Evolutionary conservation across 306 rosid species (phyloP), one percentile per base, ranked within the genome.

Genomic region (Cucumis melo): DNA sequence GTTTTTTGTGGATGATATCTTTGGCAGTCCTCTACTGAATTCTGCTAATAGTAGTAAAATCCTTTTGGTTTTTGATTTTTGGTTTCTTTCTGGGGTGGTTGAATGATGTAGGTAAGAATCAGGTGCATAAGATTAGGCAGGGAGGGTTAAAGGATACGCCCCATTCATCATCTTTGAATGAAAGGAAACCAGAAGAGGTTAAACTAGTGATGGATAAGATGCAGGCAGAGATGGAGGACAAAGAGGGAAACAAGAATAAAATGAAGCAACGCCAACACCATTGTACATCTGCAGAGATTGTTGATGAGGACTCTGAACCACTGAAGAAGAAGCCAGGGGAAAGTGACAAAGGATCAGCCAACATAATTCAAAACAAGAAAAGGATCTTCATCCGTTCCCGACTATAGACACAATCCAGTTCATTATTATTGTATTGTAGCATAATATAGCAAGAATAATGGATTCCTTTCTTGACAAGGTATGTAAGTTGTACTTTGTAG

Each of bases 371-470:
- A 79, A 84, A 82, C 42, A 82, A 78, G 80, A 89, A 87, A 80
- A 88, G 79, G 78, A 80, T 88, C 19, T 91, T 93, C 82, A 87
- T 91, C 75, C 85, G 93, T 13, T 91, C 98, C 36, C 86, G 93
- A 27, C 86, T 88, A 19, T 91, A 84, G 72, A 84, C 84, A 83
- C 84, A 81, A 82, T 21, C 39, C 10, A 6, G 58, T 70, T 1
- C 39, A 24, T 70, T 4, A 12, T 46, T 17, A n/a, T 23, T 2
- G 57, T 29, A 46, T 46, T 17, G 36, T 23, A 7, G 57, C 16
- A 46, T 12, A 20, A 46, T 2, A 70, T 2, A 70, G 58, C 21
- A 70, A 42, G 57, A 66, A 41, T 66, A 20, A 41, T 20, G 73
- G n/a, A 10, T 65, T 38, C 29, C 70, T 63, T 63, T 32, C 73